phyloP scores from a whole-genome alignment of 2,329 filamentous ascomycete genomes.

The Ilyonectria destructans region DNA sequence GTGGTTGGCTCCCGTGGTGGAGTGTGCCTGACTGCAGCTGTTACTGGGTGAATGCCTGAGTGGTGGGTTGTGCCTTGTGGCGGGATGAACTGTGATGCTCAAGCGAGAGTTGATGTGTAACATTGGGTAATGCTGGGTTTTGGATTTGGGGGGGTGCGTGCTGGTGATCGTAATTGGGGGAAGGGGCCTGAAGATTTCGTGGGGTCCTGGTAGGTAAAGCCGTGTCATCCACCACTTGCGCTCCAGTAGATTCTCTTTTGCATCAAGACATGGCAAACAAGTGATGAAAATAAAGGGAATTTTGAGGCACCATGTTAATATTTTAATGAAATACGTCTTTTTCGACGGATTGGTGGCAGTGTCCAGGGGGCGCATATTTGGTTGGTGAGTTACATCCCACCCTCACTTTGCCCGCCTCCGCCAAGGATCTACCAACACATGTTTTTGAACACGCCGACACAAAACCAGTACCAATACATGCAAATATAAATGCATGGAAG shows the following conservation, averaged over 20 bases:
- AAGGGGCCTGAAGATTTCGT: slow-evolving; percentile 22
- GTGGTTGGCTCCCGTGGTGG: slow-evolving; percentile 44
- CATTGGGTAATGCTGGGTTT: slow-evolving; percentile 6
- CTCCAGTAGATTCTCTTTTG: not conserved
- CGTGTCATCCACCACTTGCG: slow-evolving; percentile 21
- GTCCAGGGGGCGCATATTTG: too few species aligned
- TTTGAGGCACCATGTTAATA: too few species aligned
- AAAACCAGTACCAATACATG: too few species aligned
- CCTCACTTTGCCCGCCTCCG: too few species aligned
- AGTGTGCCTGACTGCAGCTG: slow-evolving; percentile 13
- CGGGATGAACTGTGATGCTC: slow-evolving; percentile 27
- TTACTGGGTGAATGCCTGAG: slow-evolving; percentile 15
- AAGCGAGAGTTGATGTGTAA: slow-evolving; percentile 3
- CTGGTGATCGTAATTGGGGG: slow-evolving; percentile 26
- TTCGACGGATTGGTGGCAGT: too few species aligned
- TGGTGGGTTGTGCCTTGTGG: slow-evolving; percentile 25
- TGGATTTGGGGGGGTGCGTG: slow-evolving; percentile 19
- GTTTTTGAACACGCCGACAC: too few species aligned
- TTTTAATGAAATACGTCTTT: too few species aligned
- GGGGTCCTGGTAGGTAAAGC: slow-evolving; percentile 36
- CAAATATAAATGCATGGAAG: too few species aligned
- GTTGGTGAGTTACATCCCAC: too few species aligned
- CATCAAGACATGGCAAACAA: not conserved
- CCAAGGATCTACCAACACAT: too few species aligned
- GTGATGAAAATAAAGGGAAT: not conserved